Evolutionary conservation across 495 filamentous ascomycete genomes (phyloP), one percentile per base, ranked within the genome.

Genomic region (Tuber brumale): DNA sequence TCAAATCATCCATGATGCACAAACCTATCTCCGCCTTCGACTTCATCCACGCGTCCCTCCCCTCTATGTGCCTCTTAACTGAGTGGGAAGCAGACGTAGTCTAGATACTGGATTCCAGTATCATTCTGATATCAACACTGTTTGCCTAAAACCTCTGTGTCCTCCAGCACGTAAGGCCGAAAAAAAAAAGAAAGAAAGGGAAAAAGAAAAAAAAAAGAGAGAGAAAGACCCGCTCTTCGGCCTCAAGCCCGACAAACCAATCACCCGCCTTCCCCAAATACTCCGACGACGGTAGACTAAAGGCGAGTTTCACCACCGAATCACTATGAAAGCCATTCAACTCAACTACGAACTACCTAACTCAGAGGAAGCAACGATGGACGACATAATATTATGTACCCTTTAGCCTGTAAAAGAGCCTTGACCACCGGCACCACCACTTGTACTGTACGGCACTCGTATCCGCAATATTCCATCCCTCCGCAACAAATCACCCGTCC

Each of bases 11-110:
- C 27, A 35, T 66, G 57, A 66, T 27, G 57, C 57, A 66, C 57
- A 66, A 66, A 66, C 31, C 14, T 66, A 57, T 35, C 57, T 61
- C 57, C 57, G 57, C 57, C 31, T 66, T 66, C 27, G 31, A 66
- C 57, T 27, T 66, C 27, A 66, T 66, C 57, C 57, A 66, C 57
- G 57, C 57, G 57, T 66, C 57, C 57, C 57, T 66, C 57, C 57
- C 57, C 57, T 66, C 57, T 27, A 66, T 8, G 31, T 18, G 27
- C 27, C n/a, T 6, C 27, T 35, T 18, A 27, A 31, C 14, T 35
- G 51, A 16, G n/a, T 35, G 27, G 27, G 27, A 3, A 35, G 3
- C 27, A 18, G 10, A 35, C 35, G 2, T 6, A 16, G 18, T 57
- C 1, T 3, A 14, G 16, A 9, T 35, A 7, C 57, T 66, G 27